phyloP scores from a whole-genome alignment of 257 asterid species.

The Solanum pimpinellifolium region DNA sequence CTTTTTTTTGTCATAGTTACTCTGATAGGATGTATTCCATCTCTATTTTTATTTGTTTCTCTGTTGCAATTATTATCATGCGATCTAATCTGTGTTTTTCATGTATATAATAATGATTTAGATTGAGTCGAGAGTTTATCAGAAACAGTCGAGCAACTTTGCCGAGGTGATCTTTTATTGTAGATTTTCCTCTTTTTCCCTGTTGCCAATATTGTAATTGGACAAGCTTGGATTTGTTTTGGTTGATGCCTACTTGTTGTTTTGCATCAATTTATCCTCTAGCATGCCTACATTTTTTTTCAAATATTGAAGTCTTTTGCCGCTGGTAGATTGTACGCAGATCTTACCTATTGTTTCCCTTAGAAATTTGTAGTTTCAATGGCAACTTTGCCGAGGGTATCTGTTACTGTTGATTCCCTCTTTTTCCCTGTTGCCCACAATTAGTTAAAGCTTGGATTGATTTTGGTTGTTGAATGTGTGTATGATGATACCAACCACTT shows the following conservation, averaged over 20 bases:
- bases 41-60: too few relatives aligned
- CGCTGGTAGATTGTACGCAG: too few relatives aligned
- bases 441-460: not conserved
- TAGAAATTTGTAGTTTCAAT: not conserved
- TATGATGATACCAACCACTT: not conserved
- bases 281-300: not conserved
- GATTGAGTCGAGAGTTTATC: not conserved
- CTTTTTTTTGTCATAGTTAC: conserved; percentile 5
- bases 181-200: conserved; percentile 8
- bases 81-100: not conserved
- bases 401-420: conserved; percentile 32
- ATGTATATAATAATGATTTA: not conserved
- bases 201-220: conserved; percentile 3
- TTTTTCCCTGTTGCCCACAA: conserved; percentile 68
- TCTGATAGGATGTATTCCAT: conserved; percentile 11
- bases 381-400: conserved; percentile 64
- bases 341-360: not conserved
- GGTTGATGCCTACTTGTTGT: not conserved
- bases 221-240: not conserved
- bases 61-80: not conserved
- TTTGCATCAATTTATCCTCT: not conserved
- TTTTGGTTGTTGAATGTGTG: conserved; percentile 1
- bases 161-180: not conserved
- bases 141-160: not conserved
- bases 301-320: not conserved